A percentile compares a stretch with the other conserved stretches of the same genome.
Evolutionary conservation across 192 early-diverging fungal species (phyloP).

Genomic region (Powellomyces hirtus): DNA sequence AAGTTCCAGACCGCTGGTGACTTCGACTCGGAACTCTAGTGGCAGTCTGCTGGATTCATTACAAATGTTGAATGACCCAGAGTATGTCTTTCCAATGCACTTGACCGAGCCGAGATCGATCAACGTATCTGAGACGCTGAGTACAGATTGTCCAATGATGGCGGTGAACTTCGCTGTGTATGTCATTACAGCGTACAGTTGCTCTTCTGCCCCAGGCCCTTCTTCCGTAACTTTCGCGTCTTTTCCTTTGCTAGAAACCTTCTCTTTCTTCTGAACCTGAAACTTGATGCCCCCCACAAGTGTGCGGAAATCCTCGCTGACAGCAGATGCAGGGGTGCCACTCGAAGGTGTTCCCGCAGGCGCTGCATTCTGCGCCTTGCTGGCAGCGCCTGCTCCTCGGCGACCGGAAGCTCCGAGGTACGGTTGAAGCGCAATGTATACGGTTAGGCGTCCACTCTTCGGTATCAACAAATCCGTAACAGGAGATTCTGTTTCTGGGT

Average conservation of each 20-base stretch:
- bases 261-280: slow-evolving; percentile 54
- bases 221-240: not conserved
- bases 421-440: slow-evolving; percentile 81
- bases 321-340: not conserved
- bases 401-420: slow-evolving; percentile 26
- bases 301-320: slow-evolving; percentile 39
- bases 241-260: not conserved
- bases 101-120: slow-evolving; percentile 68
- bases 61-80: slow-evolving; percentile 62
- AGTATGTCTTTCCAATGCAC: slow-evolving; percentile 45
- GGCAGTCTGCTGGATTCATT: slow-evolving; percentile 73
- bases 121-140: slow-evolving; percentile 61
- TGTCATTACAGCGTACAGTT: slow-evolving; percentile 51
- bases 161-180: slow-evolving; percentile 81
- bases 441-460: slow-evolving; percentile 46
- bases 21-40: slow-evolving; percentile 47
- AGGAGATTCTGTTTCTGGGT: slow-evolving; percentile 40
- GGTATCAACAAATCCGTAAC: slow-evolving; percentile 51
- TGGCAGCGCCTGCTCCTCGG: not conserved
- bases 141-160: slow-evolving; percentile 73
- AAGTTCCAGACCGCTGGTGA: slow-evolving; percentile 5
- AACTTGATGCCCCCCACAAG: slow-evolving; percentile 84
- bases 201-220: not conserved
- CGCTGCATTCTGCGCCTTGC: not conserved
- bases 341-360: not conserved